Conservation (phyloP, 2,329 filamentous ascomycete genomes). For the Magnaporthales sp. region DNA sequence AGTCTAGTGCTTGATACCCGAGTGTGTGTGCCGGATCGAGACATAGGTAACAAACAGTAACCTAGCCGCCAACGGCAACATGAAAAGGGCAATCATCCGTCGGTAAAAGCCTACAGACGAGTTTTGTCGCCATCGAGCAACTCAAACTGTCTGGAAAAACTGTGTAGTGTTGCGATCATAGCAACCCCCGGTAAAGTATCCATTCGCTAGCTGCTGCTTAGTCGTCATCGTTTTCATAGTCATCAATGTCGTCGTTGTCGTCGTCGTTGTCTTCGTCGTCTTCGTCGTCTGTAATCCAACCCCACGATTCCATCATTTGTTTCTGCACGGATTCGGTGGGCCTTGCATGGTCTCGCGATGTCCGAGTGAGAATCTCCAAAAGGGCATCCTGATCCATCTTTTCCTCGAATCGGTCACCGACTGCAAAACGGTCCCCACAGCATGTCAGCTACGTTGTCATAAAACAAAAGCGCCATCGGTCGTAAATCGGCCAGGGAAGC, state of each 20-base stretch:
- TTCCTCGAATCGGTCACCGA: constrained; percentile 21
- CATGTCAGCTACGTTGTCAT: not conserved
- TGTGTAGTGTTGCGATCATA: not conserved
- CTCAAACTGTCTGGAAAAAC: too few species aligned
- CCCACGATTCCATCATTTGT: constrained; percentile 20
- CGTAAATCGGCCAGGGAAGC: not conserved
- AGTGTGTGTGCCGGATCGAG: too few species aligned
- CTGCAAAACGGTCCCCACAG: constrained; percentile 9
- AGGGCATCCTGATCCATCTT: constrained; percentile 20
- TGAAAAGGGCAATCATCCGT: too few species aligned
- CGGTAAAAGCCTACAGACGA: too few species aligned
- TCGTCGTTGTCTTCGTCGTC: not conserved
- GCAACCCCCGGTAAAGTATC: not conserved
- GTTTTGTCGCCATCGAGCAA: too few species aligned
- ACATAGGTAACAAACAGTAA: too few species aligned
- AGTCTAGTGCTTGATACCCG: too few species aligned
- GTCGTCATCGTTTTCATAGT: not conserved
- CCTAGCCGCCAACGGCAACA: too few species aligned
- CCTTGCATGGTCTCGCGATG: constrained; percentile 21
- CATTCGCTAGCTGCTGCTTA: not conserved
- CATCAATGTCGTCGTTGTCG: not conserved
- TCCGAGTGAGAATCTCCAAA: constrained; percentile 19
- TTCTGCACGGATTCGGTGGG: constrained; percentile 21
- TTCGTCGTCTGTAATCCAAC: constrained; percentile 9
- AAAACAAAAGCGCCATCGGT: not conserved